Conservation (phyloP, 192 early-diverging fungal genomes). For the Linnemannia elongata region DNA sequence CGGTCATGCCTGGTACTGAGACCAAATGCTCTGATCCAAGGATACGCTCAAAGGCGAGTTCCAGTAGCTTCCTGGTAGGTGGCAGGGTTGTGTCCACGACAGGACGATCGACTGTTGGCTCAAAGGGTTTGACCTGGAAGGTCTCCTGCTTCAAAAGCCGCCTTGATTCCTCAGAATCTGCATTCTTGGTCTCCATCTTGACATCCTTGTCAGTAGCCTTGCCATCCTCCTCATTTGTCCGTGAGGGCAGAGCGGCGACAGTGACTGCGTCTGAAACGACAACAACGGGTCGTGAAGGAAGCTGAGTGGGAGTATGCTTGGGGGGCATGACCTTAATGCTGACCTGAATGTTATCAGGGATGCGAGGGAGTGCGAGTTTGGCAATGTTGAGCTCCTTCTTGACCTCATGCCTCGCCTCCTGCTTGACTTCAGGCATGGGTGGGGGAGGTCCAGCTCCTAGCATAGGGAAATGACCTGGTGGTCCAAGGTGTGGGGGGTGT, state of each 20-base stretch:
- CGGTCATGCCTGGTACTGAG: constrained; percentile 39
- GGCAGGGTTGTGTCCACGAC: neutral
- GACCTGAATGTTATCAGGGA: constrained; percentile 29
- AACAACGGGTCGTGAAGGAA: constrained; percentile 35
- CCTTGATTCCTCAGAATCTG: constrained; percentile 17
- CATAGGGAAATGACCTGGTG: constrained; percentile 18
- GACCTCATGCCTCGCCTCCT: constrained; percentile 17
- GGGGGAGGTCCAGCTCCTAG: neutral
- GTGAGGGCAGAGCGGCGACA: neutral
- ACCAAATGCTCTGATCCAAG: constrained; percentile 38
- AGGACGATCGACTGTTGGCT: constrained; percentile 27
- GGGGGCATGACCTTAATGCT: constrained; percentile 34
- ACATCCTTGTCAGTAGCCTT: constrained; percentile 11
- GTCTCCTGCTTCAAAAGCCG: constrained; percentile 43
- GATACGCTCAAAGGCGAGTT: constrained; percentile 44
- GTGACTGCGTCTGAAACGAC: constrained; percentile 34
- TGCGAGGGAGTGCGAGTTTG: constrained; percentile 36
- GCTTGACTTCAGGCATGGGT: constrained; percentile 10
- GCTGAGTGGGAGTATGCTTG: constrained; percentile 30
- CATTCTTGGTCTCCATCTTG: constrained; percentile 17
- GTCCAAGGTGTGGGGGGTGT: constrained; percentile 19
- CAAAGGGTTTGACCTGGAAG: constrained; percentile 42
- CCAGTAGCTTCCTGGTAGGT: constrained; percentile 18
- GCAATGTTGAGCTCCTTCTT: constrained; percentile 38
- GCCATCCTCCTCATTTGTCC: constrained; percentile 1